Evolutionary conservation across 352 stramenopile genomes (phyloP).

Genomic region (Aphanomyces cochlioides): DNA sequence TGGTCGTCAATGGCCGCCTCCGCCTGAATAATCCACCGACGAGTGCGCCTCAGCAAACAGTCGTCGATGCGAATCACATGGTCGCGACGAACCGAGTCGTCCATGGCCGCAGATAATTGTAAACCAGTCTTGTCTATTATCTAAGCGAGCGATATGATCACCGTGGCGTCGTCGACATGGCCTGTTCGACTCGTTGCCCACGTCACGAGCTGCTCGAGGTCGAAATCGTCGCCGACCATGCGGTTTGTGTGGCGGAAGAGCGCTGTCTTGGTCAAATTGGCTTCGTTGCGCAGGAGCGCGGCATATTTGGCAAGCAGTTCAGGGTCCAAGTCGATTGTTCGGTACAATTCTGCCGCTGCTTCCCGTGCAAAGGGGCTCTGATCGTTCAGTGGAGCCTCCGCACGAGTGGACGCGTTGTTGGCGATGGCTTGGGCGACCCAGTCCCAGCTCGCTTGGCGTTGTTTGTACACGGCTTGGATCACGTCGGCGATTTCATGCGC

Average conservation of each 20-base stretch:
- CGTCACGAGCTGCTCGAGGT: constrained; percentile 12
- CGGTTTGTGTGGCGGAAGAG: constrained; percentile 15
- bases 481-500: constrained; percentile 19
- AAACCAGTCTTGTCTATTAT: constrained; percentile 7
- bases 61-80: constrained; percentile 82
- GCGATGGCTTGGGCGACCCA: constrained; percentile 11
- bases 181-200: constrained; percentile 1
- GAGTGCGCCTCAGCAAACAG: constrained; percentile 33
- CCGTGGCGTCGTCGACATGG: constrained; percentile 23
- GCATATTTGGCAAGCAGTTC: constrained; percentile 9
- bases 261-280: constrained; percentile 17
- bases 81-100: constrained; percentile 61
- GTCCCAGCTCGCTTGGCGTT: background rate
- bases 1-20: constrained; percentile 90
- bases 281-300: constrained; percentile 10
- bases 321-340: constrained; percentile 14
- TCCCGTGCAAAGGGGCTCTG: constrained; percentile 21
- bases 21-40: constrained; percentile 43
- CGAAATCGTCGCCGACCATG: constrained; percentile 9
- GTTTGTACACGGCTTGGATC: constrained; percentile 5
- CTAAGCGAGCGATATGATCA: constrained; percentile 12
- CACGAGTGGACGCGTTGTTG: background rate
- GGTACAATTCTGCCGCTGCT: constrained; percentile 16
- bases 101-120: background rate
- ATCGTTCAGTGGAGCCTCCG: constrained; percentile 15